Evolutionary conservation across 176 grass and related monocot species (phyloP).

Genomic region (sorghum (Sorghum bicolor)): Sorghum_bicolor_NCBIv3 NC_012873.2:64441501-64442000

Average conservation of each 20-base stretch:
- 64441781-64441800: not conserved
- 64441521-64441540: not conserved
- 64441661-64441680: not conserved
- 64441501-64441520: constrained; percentile 2
- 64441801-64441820: not conserved
- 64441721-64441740: not conserved
- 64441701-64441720: constrained; percentile 3
- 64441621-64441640: not conserved
- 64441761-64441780: not conserved
- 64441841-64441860: not conserved
- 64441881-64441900: not conserved
- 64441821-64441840: not conserved
- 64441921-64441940: not conserved
- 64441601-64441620: not conserved
- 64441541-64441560: not conserved
- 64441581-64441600: not conserved
- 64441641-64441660: not conserved
- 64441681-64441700: not conserved
- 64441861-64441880: not conserved
- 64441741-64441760: not conserved
- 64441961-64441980: not conserved
- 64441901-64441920: not conserved
- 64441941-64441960: not conserved
- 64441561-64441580: not conserved
- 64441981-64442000: not conserved